Evolutionary conservation across 305 asterid genomes (phyloP).

Genomic region (Fraxinus velutina): DNA sequence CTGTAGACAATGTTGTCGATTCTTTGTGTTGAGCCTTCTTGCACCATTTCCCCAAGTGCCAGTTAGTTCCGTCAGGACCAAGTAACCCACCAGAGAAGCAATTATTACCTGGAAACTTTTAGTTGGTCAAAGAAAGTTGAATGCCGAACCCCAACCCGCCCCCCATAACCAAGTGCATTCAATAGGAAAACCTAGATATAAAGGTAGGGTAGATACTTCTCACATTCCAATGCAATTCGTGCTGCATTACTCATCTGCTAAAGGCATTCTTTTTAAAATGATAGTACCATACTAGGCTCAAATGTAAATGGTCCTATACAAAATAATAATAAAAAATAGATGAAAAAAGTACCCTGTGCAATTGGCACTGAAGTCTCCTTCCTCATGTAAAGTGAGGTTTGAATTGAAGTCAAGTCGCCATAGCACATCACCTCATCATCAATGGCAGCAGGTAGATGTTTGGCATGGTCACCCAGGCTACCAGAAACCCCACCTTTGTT

Average conservation of each 20-base stretch:
- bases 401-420: constrained; percentile 31
- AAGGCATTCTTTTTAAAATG: neutral
- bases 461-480: constrained; percentile 23
- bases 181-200: neutral
- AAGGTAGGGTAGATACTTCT: neutral
- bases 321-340: neutral
- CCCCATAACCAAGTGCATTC: neutral
- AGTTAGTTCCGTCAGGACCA: constrained; percentile 75
- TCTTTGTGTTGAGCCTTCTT: constrained; percentile 50
- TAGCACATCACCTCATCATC: constrained; percentile 53
- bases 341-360: constrained; percentile 40
- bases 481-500: constrained; percentile 28
- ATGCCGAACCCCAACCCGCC: neutral
- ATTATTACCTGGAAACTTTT: constrained; percentile 35
- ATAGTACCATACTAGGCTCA: neutral
- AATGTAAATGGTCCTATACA: neutral
- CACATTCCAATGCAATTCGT: neutral
- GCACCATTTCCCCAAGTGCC: constrained; percentile 94
- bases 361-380: constrained; percentile 38
- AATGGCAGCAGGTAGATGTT: constrained; percentile 22
- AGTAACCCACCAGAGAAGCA: constrained; percentile 67
- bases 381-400: constrained; percentile 34
- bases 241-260: neutral
- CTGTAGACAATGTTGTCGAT: constrained; percentile 24
- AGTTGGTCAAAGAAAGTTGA: neutral